Evolutionary conservation across 2,329 filamentous ascomycete species (phyloP), one percentile per base, ranked within the genome.

Genomic region (Sporothrix sp.): DNA sequence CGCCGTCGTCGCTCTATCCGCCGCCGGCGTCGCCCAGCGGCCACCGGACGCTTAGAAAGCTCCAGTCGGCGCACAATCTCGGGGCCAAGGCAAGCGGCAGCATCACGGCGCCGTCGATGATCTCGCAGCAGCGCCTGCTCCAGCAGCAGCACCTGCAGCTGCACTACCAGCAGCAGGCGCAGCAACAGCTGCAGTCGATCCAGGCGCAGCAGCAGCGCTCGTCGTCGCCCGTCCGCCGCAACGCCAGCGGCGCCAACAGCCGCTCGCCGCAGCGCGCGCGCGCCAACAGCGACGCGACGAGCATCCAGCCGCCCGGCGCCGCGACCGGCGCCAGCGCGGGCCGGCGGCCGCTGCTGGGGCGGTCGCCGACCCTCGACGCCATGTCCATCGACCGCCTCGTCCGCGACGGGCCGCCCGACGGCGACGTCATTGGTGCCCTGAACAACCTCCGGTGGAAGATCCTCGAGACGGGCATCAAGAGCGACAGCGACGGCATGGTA

Each of bases 401-500:
- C 42, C 81, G 87, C 58, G 87, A 91, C 55, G 90, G 89, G 0
- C 87, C 89, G 2, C 79, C 81, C 2, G 76, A 82, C 57, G 85
- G 82, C 18, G 82, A 93, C 63, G 71, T 84, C 21, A 63, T 73
- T 21, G 76, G 78, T 16, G 82, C 82, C 8, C 69, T 91, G 46
- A 81, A 86, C 60, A 84, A 83, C 58, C 71, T 84, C 59, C 77
- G 86, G 45, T 79, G 83, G 66, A 84, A 85, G 60, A 82, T 91
- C 46, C 69, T 90, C 48, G 80, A 84, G 57, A 80, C 87, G 60
- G 85, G 85, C 54, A 65, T 90, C 63, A 85, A 85, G 62, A 82
- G 81, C 59, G 86, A 88, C 61, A 78, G 75, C 57, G 86, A 91
- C 66, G 86, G 86, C 72, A 90, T 89, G 85, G 85, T 88, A 63